A percentile compares a stretch with the other conserved stretches of the same genome.
These are phyloP conservation scores for Macrocystidia cucumis DNA, from an alignment of 1,284 basidiomycete genomes.

Conservation along the genomic window DNA sequence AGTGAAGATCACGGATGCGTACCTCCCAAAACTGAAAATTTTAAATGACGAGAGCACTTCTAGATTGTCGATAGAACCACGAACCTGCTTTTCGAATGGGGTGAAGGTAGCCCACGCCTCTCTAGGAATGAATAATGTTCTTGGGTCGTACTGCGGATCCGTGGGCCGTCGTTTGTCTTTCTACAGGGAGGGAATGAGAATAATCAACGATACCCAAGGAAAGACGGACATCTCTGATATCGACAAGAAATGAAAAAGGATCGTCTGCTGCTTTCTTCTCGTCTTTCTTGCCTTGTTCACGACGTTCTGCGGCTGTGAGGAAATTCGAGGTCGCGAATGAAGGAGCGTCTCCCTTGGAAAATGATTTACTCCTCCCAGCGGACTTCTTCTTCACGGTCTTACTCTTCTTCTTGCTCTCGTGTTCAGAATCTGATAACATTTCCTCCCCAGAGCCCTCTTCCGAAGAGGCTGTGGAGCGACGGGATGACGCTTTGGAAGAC, in stretches of 20 bases:
- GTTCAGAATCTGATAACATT: slow-evolving; percentile 25
- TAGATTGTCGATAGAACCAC: too few relatives aligned
- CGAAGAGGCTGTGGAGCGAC: slow-evolving; percentile 30
- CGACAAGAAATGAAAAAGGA: slow-evolving; percentile 77
- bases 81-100: slow-evolving; percentile 89
- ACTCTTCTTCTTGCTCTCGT: slow-evolving; percentile 21
- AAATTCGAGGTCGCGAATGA: slow-evolving; percentile 36
- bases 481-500: slow-evolving; percentile 33
- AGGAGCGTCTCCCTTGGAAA: slow-evolving; percentile 7
- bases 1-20: slow-evolving; percentile 10
- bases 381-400: slow-evolving; percentile 10
- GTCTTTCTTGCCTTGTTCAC: slow-evolving; percentile 69
- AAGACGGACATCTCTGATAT: slow-evolving; percentile 63
- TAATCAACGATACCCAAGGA: slow-evolving; percentile 1
- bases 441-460: slow-evolving; percentile 30
- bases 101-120: slow-evolving; percentile 83
- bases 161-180: slow-evolving; percentile 80
- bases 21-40: slow-evolving; percentile 79
- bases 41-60: too few relatives aligned
- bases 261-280: slow-evolving; percentile 80
- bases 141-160: slow-evolving; percentile 87
- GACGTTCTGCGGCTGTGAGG: slow-evolving; percentile 82
- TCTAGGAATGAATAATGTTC: slow-evolving; percentile 81
- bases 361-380: slow-evolving; percentile 8
- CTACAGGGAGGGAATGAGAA: slow-evolving; percentile 26